Evolutionary conservation across 257 asterid genomes (phyloP).

Genomic region (Ajuga chamaepitys): DNA sequence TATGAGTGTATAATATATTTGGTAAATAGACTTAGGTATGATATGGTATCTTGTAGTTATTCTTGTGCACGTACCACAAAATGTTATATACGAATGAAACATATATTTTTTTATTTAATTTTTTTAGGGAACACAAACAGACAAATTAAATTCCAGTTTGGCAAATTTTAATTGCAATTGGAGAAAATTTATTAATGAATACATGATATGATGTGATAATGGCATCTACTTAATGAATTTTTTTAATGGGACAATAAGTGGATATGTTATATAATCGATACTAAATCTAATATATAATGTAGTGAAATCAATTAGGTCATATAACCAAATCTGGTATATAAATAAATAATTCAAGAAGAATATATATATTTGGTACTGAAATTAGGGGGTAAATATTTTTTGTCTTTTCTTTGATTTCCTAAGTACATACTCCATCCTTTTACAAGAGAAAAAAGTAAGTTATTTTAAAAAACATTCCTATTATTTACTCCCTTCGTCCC

Average conservation of each 20-base stretch:
- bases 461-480: too few species aligned
- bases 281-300: not conserved
- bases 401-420: not conserved
- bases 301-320: slow-evolving; percentile 5
- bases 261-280: not conserved
- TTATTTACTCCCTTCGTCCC: too few species aligned
- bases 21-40: not conserved
- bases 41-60: slow-evolving; percentile 1
- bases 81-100: too few species aligned
- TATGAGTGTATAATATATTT: not conserved
- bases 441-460: too few species aligned
- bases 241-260: slow-evolving; percentile 3
- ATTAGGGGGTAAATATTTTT: not conserved
- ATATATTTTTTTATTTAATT: too few species aligned
- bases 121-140: slow-evolving; percentile 11
- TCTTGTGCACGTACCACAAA: slow-evolving; percentile 21
- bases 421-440: not conserved
- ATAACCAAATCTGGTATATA: not conserved
- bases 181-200: not conserved
- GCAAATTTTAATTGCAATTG: slow-evolving; percentile 9
- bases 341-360: not conserved
- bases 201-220: slow-evolving; percentile 12
- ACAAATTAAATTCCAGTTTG: not conserved
- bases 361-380: not conserved
- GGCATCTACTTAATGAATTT: not conserved